phyloP scores from a whole-genome alignment of 2,329 filamentous ascomycete species.

The Penicillium sp. region DNA sequence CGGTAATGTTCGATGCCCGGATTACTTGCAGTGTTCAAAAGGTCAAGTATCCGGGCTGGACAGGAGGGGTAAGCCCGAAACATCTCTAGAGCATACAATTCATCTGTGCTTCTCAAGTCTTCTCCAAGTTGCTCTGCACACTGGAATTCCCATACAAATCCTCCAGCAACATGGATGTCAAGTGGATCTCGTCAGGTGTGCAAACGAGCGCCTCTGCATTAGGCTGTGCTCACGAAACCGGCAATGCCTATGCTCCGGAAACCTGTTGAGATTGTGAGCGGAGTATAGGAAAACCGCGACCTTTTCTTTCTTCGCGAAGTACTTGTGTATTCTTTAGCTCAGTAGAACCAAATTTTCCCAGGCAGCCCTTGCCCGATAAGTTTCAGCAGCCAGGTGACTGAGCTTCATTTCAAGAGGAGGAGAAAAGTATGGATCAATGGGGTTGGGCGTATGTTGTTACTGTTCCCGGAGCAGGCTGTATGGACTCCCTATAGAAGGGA shows the following conservation, averaged over 20 bases:
- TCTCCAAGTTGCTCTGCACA: too few species aligned
- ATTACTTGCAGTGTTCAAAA: too few species aligned
- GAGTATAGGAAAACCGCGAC: conserved; percentile 36
- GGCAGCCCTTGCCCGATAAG: conserved; percentile 24
- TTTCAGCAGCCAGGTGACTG: conserved; percentile 26
- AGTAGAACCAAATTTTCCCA: conserved; percentile 27
- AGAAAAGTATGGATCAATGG: conserved; percentile 32
- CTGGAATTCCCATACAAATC: too few species aligned
- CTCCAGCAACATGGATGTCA: too few species aligned
- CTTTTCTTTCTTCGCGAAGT: conserved; percentile 37
- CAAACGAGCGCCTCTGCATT: conserved; percentile 33
- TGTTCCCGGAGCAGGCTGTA: conserved; percentile 31
- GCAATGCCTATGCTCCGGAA: conserved; percentile 27
- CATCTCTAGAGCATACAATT: too few species aligned
- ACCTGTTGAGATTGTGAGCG: conserved; percentile 35
- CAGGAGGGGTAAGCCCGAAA: too few species aligned
- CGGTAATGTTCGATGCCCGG: too few species aligned
- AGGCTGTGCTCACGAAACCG: conserved; percentile 27
- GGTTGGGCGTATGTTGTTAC: conserved; percentile 31
- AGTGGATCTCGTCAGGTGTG: conserved; percentile 18
- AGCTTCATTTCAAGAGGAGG: conserved; percentile 33
- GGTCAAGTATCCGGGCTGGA: too few species aligned
- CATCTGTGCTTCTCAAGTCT: too few species aligned
- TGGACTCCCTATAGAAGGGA: conserved; percentile 33
- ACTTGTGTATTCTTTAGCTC: conserved; percentile 26